These are phyloP conservation scores for Didymella keratinophila DNA, from an alignment of 2,329 filamentous ascomycete genomes.

Conservation along the genomic window DNA sequence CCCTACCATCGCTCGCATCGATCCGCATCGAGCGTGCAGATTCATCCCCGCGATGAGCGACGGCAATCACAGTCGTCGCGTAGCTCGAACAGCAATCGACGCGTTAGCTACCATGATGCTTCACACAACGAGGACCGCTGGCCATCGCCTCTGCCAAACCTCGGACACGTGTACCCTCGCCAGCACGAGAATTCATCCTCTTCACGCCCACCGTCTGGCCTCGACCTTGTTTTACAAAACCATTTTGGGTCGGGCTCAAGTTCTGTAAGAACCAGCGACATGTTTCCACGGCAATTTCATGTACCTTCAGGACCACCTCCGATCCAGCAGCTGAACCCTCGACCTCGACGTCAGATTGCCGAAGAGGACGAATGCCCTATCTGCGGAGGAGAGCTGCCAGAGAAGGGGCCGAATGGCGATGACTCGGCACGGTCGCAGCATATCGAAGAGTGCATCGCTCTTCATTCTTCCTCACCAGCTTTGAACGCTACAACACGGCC, in stretches of 20 bases:
- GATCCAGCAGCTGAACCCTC: slow-evolving; percentile 29
- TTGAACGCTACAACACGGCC: slow-evolving; percentile 21
- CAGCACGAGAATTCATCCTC: slow-evolving; percentile 23
- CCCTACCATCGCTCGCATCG: slow-evolving; percentile 32
- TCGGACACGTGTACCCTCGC: slow-evolving; percentile 25
- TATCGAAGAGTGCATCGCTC: slow-evolving; percentile 53
- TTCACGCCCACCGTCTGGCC: slow-evolving; percentile 18
- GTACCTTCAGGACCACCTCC: slow-evolving; percentile 24
- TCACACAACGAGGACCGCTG: slow-evolving; percentile 34
- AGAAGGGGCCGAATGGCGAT: slow-evolving; percentile 51
- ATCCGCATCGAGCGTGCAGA: slow-evolving; percentile 32
- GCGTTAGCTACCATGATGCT: slow-evolving; percentile 37
- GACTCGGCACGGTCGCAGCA: slow-evolving; percentile 55
- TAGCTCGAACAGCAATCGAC: slow-evolving; percentile 32
- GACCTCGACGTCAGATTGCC: slow-evolving; percentile 43
- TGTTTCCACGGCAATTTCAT: slow-evolving; percentile 28
- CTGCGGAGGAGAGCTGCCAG: slow-evolving; percentile 75
- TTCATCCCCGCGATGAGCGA: slow-evolving; percentile 28
- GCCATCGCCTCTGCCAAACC: slow-evolving; percentile 32
- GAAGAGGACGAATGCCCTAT: slow-evolving; percentile 84
- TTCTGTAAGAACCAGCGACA: slow-evolving; percentile 26
- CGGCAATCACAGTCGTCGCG: slow-evolving; percentile 31
- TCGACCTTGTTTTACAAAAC: slow-evolving; percentile 7
- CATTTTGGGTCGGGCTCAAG: slow-evolving; percentile 20
- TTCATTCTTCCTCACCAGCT: slow-evolving; percentile 38